Conservation (phyloP, 805 yeast species). For the Candida ponderosae region DNA sequence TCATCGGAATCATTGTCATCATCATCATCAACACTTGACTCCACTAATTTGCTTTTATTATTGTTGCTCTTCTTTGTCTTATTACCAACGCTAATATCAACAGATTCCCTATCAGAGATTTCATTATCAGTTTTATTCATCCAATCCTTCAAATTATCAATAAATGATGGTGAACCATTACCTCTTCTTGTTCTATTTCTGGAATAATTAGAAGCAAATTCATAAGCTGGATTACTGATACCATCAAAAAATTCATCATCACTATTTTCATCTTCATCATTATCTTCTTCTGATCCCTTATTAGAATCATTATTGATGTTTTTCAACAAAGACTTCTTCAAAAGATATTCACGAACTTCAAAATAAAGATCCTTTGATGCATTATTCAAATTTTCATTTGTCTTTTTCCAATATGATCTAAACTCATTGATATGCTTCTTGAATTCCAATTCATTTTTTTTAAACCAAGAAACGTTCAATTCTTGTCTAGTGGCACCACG, state of each 20-base stretch:
- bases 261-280: constrained; percentile 7
- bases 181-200: constrained; percentile 5
- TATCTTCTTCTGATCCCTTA: constrained; percentile 21
- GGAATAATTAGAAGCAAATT: constrained; percentile 55
- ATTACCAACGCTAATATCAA: not conserved
- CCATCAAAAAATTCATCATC: constrained; percentile 20
- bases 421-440: constrained; percentile 86
- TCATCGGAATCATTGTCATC: not conserved
- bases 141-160: constrained; percentile 26
- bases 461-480: constrained; percentile 93
- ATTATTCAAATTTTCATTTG: constrained; percentile 57
- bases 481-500: constrained; percentile 97
- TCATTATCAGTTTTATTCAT: constrained; percentile 21
- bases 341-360: constrained; percentile 70
- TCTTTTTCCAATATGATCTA: constrained; percentile 75
- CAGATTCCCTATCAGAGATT: not conserved
- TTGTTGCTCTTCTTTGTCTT: not conserved
- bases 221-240: constrained; percentile 43
- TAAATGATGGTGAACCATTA: constrained; percentile 17
- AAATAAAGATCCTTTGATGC: constrained; percentile 78
- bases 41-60: not conserved
- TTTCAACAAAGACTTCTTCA: constrained; percentile 31
- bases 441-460: constrained; percentile 91
- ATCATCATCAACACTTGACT: not conserved
- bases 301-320: constrained; percentile 1